Evolutionary conservation across 2,329 filamentous ascomycete genomes (phyloP), one percentile per base, ranked within the genome.

Genomic region (Fusarium anguioides): DNA sequence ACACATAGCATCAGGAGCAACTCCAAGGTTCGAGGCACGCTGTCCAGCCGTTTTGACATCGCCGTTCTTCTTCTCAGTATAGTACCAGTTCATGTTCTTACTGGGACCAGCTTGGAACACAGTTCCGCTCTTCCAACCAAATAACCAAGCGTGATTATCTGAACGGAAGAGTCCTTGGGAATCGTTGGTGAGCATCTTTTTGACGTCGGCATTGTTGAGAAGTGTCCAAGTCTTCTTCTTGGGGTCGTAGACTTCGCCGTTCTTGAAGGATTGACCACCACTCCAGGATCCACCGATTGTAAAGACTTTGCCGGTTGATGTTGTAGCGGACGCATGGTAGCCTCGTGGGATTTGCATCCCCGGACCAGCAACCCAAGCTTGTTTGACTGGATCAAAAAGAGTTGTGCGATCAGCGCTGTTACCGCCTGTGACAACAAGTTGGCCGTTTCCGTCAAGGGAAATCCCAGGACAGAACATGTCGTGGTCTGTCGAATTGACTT

Each of bases 391-490:
- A 49, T 82, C 72, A 66, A 82, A 86, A n/a, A 86, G 77, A 57
- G 81, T 86, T 4, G 83, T 85, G 29, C 79, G 80, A 6, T 77
- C 73, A 4, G 82, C 81, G 54, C 81, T 80, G 37, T 81, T 81
- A 2, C 87, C 87, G 4, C 87, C 86, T 1, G 82, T 84, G 1
- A 89, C 81, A 2, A 88, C 71, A 17, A 86, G 79, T 9, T 79
- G 76, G 1, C 85, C 86, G 6, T 81, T 76, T 11, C 78, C 79
- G 50, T 84, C 82, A 6, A 83, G 74, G 1, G 80, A 82, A 33
- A 87, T 83, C 1, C 85, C 86, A 0, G 86, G 85, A 66, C 85
- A 87, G 68, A 86, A 87, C 84, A 86, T 86, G 68, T 86, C 83
- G 66, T 86, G 83, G 9, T 78, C 69, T 0, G 82, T 86, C 63